Evolutionary conservation across 129 eudicot species (phyloP), one percentile per base, ranked within the genome.

Genomic region (Kitagawia praeruptora): DNA sequence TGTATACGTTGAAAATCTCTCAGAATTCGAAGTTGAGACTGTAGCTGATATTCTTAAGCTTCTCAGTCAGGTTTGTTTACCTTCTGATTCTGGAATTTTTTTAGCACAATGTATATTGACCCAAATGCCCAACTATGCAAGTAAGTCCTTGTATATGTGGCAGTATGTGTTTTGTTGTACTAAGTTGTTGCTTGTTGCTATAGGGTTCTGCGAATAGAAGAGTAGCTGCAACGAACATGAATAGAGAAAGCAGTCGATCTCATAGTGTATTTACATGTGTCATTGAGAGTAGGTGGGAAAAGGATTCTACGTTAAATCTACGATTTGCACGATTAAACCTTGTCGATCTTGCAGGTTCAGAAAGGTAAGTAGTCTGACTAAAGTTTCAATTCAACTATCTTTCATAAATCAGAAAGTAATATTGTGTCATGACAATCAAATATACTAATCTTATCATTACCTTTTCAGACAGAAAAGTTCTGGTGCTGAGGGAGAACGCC

Each of bases 341-440:
- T 72, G 98, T 96, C 79, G 99, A 96, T 82, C 89, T 96, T 23
- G 98, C 99, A 76, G 99, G 99, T 81, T 96, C 99, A 49, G 99
- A 96, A 84, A 96, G 99, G 99, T 96, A 81, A 21, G 3, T 34
- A 67, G 21, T 45, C 37, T 37, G 23, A 18, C 21, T 64, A 64
- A 25, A 8, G 31, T 66, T 66, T 66, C 5, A 39, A 63, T 23
- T 16, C 31, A 42, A 44, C 15, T 38, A 34, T 44, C 53, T n/a
- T 19, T 48, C 45, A 21, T 18, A 49, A 23, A 47, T 48, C 45
- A 21, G 10, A 49, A 23, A 47, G 3, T 53, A 64, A 67, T 7
- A 66, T 45, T 27, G 80, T 34, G 18, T 10, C 54, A 44, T 11
- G 45, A 34, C 18, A 41, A 25, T 31, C 18, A 66, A 16, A 19